Percentiles rank a stretch among this genome's conserved stretches.
phyloP scores from a whole-genome alignment of 1,284 basidiomycete genomes.

The Apiotrichum gamsii region DNA sequence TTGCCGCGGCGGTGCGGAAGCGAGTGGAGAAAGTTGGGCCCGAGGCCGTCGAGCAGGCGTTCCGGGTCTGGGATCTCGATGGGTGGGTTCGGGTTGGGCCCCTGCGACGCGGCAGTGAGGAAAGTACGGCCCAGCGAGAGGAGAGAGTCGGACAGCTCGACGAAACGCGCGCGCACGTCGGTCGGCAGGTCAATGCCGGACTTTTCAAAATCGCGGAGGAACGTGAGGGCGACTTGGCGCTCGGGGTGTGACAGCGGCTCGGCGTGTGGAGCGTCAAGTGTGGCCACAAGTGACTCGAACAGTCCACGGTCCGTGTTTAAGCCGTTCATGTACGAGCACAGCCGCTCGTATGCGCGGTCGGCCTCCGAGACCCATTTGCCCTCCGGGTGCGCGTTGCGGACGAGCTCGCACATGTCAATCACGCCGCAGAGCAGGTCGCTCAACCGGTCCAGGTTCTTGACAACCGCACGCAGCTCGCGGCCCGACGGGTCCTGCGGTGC shows the following conservation, averaged over 20 bases:
- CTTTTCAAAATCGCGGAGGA: constrained; percentile 95
- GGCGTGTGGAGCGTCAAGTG: constrained; percentile 39
- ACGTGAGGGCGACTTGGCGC: constrained; percentile 77
- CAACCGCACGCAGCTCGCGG: constrained; percentile 67
- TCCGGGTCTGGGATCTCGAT: constrained; percentile 43
- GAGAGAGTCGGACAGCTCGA: constrained; percentile 85
- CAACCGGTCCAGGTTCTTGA: constrained; percentile 89
- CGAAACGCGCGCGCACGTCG: constrained; percentile 69
- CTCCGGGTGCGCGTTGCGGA: constrained; percentile 90
- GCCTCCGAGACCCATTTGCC: constrained; percentile 72
- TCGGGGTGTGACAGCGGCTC: constrained; percentile 42
- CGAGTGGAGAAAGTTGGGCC: constrained; percentile 48
- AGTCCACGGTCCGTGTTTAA: constrained; percentile 92
- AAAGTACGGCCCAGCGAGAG: constrained; percentile 83
- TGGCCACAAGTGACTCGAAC: constrained; percentile 56
- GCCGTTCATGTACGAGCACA: constrained; percentile 96
- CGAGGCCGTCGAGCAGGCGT: constrained; percentile 39
- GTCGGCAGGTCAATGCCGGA: constrained; percentile 88
- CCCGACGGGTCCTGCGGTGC: constrained; percentile 36
- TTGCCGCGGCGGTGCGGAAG: constrained; percentile 53
- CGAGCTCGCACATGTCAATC: constrained; percentile 90
- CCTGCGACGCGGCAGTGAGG: constrained; percentile 55
- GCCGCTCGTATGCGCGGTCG: constrained; percentile 78
- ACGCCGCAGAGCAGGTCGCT: constrained; percentile 93
- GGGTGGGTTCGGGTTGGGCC: constrained; percentile 22